These are phyloP conservation scores for Mycena venus DNA, from an alignment of 768 basidiomycete species.

Conservation along the genomic window DNA sequence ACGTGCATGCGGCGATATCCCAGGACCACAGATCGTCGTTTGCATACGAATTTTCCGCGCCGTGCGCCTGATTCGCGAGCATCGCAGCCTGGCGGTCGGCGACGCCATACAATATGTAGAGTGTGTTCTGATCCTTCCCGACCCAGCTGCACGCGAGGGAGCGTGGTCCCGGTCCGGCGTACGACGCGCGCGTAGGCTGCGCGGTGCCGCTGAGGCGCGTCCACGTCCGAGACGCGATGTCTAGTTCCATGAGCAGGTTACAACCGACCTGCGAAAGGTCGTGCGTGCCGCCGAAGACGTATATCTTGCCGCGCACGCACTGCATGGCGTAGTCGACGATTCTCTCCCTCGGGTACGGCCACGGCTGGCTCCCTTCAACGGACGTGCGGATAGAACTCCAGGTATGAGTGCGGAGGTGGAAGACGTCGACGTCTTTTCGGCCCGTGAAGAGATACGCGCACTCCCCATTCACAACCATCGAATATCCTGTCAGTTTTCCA, in stretches of 20 bases:
- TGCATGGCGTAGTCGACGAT: constrained; percentile 37
- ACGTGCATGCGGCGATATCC: constrained; percentile 41
- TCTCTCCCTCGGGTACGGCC: constrained; percentile 40
- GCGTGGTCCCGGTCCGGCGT: constrained; percentile 47
- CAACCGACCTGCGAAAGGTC: constrained; percentile 43
- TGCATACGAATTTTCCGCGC: constrained; percentile 17
- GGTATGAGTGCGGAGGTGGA: constrained; percentile 49
- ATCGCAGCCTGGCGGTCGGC: constrained; percentile 48
- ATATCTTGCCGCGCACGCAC: constrained; percentile 47
- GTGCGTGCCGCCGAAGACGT: constrained; percentile 55
- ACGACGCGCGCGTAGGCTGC: constrained; percentile 33
- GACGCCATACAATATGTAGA: constrained; percentile 53
- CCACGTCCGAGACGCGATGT: constrained; percentile 40
- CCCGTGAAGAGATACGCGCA: constrained; percentile 55
- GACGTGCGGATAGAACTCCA: constrained; percentile 48
- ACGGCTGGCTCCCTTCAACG: constrained; percentile 32
- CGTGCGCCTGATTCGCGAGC: constrained; percentile 40
- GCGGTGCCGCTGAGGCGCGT: constrained; percentile 36
- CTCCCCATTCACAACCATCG: constrained; percentile 40
- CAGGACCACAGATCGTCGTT: constrained; percentile 50
- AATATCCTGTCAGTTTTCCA: constrained; percentile 37
- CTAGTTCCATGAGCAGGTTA: constrained; percentile 52
- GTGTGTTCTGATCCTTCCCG: constrained; percentile 40
- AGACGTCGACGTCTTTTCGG: constrained; percentile 42
- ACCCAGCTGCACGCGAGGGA: constrained; percentile 51